A percentile compares a stretch with the other conserved stretches of the same genome.
These are phyloP conservation scores for Diaporthe destruens DNA, from an alignment of 2,329 filamentous ascomycete genomes.

Conservation along the genomic window DNA sequence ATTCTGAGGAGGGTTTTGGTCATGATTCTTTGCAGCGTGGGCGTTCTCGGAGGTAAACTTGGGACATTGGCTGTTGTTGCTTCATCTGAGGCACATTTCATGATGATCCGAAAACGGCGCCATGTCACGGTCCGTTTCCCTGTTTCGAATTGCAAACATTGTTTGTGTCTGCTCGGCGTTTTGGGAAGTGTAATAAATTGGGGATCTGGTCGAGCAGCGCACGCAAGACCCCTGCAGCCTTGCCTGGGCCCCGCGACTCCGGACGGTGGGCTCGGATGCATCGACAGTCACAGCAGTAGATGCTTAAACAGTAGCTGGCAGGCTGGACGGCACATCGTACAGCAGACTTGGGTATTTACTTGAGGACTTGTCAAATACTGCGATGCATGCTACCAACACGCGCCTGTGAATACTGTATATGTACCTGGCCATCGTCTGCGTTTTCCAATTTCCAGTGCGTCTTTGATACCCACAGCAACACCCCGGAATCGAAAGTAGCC, in stretches of 20 bases:
- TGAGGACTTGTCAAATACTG: too few species aligned
- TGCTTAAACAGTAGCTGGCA: not conserved
- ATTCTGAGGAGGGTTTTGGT: conserved; percentile 49
- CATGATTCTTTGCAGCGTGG: not conserved
- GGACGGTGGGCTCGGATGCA: conserved; percentile 22
- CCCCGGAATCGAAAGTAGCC: not conserved
- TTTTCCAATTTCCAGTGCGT: conserved; percentile 4
- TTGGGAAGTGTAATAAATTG: conserved; percentile 10
- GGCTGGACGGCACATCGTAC: too few species aligned
- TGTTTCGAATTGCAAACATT: not conserved
- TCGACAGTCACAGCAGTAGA: conserved; percentile 18
- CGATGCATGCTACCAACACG: too few species aligned
- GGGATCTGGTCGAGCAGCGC: not conserved
- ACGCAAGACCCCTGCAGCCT: conserved; percentile 16
- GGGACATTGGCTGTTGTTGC: not conserved
- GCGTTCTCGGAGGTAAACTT: conserved; percentile 14
- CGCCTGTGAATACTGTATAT: not conserved
- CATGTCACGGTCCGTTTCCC: not conserved
- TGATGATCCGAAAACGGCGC: not conserved
- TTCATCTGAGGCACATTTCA: not conserved
- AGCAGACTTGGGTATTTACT: not conserved
- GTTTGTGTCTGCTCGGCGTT: not conserved
- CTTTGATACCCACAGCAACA: not conserved
- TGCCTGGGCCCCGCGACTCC: not conserved
- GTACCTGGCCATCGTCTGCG: not conserved